Evolutionary conservation across 129 eudicot species (phyloP).

Genomic region (Ambrosia trifida): DNA sequence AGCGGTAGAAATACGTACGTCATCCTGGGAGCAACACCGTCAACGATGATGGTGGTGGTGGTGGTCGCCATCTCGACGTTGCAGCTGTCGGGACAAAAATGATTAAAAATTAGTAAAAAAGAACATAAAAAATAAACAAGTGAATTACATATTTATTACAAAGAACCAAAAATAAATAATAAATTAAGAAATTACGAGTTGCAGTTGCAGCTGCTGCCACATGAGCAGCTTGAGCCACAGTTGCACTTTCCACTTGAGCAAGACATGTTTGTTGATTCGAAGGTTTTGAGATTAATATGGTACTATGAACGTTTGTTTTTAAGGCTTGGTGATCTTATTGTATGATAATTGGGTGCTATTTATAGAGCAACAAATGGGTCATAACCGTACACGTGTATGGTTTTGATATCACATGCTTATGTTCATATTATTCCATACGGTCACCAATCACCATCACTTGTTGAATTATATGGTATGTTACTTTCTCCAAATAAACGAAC

Average conservation of each 20-base stretch:
- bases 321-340: conserved; percentile 28
- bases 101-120: not conserved
- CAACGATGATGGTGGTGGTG: conserved; percentile 50
- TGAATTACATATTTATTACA: not conserved
- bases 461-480: not conserved
- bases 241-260: conserved; percentile 64
- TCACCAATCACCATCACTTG: conserved; percentile 19
- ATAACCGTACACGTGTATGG: conserved; percentile 47
- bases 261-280: conserved; percentile 55
- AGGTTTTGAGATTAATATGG: conserved; percentile 17
- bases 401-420: conserved; percentile 5
- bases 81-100: conserved; percentile 38
- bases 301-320: conserved; percentile 8
- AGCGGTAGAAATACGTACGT: conserved; percentile 31
- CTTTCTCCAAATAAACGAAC: not conserved
- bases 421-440: conserved; percentile 27
- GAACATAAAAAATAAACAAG: not conserved
- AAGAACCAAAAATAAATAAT: not conserved
- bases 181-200: conserved; percentile 38
- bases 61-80: conserved; percentile 54
- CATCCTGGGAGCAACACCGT: conserved; percentile 63
- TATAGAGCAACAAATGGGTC: conserved; percentile 26
- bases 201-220: conserved; percentile 67
- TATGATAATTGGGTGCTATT: conserved; percentile 31
- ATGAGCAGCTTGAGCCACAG: conserved; percentile 81